A percentile compares a stretch with the other conserved stretches of the same genome.
Conservation (phyloP, 2,329 filamentous ascomycete genomes). For the Aschersonia sp. region DNA sequence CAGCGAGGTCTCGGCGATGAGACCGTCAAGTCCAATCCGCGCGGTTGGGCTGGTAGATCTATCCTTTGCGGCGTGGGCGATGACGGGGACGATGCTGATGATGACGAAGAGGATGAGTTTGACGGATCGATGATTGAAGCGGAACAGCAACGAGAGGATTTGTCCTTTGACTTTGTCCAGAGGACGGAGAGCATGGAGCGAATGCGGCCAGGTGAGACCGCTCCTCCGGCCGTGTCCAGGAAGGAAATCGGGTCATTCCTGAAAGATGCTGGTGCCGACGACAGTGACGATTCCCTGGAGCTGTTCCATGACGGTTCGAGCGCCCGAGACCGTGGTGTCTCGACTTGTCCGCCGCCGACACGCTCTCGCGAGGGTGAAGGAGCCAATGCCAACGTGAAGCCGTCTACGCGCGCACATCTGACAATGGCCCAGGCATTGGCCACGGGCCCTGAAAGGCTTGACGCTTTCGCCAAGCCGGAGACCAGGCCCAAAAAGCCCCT, state of each 20-base stretch:
- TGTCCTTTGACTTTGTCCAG: constrained; percentile 39
- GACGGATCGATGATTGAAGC: neutral
- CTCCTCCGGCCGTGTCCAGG: constrained; percentile 9
- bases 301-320: constrained; percentile 36
- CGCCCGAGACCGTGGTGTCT: constrained; percentile 20
- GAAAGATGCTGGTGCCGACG: constrained; percentile 34
- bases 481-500: constrained; percentile 9
- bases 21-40: constrained; percentile 16
- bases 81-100: constrained; percentile 24
- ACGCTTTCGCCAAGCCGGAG: neutral
- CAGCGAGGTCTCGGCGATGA: constrained; percentile 49
- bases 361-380: constrained; percentile 13
- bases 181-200: constrained; percentile 37
- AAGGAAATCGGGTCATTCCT: constrained; percentile 28
- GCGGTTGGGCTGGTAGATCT: constrained; percentile 37
- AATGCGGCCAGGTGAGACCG: constrained; percentile 21
- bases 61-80: constrained; percentile 35
- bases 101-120: constrained; percentile 6
- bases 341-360: constrained; percentile 13
- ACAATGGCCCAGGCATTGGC: constrained; percentile 31
- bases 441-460: constrained; percentile 2
- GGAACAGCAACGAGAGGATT: constrained; percentile 10
- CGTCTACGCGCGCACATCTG: constrained; percentile 15
- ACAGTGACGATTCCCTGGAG: constrained; percentile 49
- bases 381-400: neutral